phyloP scores from a whole-genome alignment of 805 yeast genomes.

The Isabelozyma pseudorhagii region DNA sequence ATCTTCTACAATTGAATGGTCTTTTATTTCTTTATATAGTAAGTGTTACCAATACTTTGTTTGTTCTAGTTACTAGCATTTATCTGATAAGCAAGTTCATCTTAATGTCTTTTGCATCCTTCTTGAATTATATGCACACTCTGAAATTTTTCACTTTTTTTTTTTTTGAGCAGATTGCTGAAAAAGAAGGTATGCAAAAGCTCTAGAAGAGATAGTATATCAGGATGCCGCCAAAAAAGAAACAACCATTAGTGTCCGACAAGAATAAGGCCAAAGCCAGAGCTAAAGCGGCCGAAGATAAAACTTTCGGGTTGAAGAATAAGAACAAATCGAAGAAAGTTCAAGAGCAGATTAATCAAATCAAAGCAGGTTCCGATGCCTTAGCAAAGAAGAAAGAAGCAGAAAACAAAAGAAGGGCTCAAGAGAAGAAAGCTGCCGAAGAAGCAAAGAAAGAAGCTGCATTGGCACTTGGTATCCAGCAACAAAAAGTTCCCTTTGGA shows the following conservation, averaged over 20 bases:
- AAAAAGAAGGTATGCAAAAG: neutral
- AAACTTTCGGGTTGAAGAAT: constrained; percentile 93
- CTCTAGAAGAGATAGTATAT: neutral
- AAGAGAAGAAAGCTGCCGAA: constrained; percentile 88
- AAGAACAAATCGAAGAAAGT: constrained; percentile 93
- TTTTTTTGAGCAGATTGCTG: neutral
- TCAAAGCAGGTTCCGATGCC: constrained; percentile 43
- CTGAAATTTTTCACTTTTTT: neutral
- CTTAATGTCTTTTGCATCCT: neutral
- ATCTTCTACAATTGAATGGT: no score
- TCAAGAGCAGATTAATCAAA: constrained; percentile 55
- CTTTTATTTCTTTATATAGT: no score
- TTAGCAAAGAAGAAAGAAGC: constrained; percentile 70
- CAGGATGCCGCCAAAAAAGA: constrained; percentile 81
- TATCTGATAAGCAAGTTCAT: no score
- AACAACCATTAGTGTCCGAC: constrained; percentile 47
- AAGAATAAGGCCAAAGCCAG: constrained; percentile 65
- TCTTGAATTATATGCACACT: neutral
- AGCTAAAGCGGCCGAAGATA: constrained; percentile 69
- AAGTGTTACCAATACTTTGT: no score
- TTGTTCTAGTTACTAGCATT: no score
- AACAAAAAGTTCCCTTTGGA: constrained; percentile 91
- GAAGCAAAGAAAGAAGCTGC: constrained; percentile 86
- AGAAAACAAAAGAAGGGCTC: constrained; percentile 60
- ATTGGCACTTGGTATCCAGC: constrained; percentile 65